A percentile compares a stretch with the other conserved stretches of the same genome.
phyloP scores from a whole-genome alignment of 306 rosid genomes.

The Glycine latifolia region DNA sequence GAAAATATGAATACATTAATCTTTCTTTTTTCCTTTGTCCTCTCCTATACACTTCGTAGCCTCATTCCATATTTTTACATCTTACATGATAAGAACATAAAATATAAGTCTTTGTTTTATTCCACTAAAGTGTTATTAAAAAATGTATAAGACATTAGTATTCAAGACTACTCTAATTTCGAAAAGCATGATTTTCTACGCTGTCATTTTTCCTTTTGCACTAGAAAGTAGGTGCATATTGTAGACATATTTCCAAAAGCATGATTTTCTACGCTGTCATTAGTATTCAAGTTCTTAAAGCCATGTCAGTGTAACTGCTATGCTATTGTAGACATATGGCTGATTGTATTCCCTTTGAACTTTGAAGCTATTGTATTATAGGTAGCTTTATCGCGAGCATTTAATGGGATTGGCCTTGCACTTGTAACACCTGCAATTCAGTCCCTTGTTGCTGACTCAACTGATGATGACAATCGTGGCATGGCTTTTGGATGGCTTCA shows the following conservation, averaged over 20 bases:
- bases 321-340: constrained; percentile 41
- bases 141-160: constrained; percentile 5
- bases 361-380: constrained; percentile 59
- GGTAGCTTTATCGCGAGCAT: constrained; percentile 91
- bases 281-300: constrained; percentile 28
- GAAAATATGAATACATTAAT: background rate
- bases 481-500: constrained; percentile 97
- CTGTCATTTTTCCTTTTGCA: constrained; percentile 4
- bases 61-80: constrained; percentile 2
- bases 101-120: background rate
- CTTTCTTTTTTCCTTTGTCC: background rate
- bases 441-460: constrained; percentile 93
- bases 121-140: background rate
- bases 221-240: background rate
- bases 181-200: background rate
- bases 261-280: background rate
- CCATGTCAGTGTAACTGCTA: constrained; percentile 17
- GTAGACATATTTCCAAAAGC: constrained; percentile 13
- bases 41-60: background rate
- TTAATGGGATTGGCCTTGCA: constrained; percentile 96
- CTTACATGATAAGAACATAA: background rate
- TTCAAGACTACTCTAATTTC: constrained; percentile 28
- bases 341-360: constrained; percentile 53
- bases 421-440: constrained; percentile 92
- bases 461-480: constrained; percentile 86